A percentile compares a stretch with the other conserved stretches of the same genome.
Evolutionary conservation across 495 filamentous ascomycete genomes (phyloP).

Genomic region (Bombardia bombarda): DNA sequence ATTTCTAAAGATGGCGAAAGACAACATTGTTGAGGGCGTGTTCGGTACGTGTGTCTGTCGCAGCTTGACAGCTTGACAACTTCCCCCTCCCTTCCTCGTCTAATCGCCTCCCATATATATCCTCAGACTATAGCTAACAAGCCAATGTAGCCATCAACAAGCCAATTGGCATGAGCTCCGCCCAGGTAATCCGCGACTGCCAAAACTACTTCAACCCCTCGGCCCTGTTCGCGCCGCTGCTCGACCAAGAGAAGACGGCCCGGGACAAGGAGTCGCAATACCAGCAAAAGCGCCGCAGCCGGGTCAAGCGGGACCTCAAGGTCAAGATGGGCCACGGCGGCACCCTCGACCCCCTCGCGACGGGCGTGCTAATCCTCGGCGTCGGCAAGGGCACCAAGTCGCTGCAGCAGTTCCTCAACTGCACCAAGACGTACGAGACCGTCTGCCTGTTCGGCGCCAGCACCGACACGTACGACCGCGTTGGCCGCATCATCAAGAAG

Average conservation of each 20-base stretch:
- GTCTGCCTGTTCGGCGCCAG: conserved; percentile 84
- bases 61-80: too few species aligned
- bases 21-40: conserved; percentile 63
- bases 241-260: conserved; percentile 47
- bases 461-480: conserved; percentile 84
- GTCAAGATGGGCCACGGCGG: conserved; percentile 97
- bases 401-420: conserved; percentile 66
- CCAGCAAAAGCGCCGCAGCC: conserved; percentile 46
- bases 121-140: too few species aligned
- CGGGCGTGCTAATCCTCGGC: conserved; percentile 82
- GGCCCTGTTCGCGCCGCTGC: conserved; percentile 61
- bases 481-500: conserved; percentile 71
- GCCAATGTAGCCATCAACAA: conserved; percentile 86
- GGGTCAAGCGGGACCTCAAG: conserved; percentile 46
- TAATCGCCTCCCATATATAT: not conserved
- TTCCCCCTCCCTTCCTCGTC: too few species aligned
- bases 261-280: conserved; percentile 45
- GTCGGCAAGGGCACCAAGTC: conserved; percentile 83
- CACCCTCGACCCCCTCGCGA: conserved; percentile 89
- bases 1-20: conserved; percentile 42
- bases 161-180: conserved; percentile 73
- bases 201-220: conserved; percentile 80
- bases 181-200: conserved; percentile 77
- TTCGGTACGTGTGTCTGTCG: conserved; percentile 61
- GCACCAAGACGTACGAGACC: conserved; percentile 89